phyloP scores from a whole-genome alignment of 768 basidiomycete species.

The Kondoa malvinella region DNA sequence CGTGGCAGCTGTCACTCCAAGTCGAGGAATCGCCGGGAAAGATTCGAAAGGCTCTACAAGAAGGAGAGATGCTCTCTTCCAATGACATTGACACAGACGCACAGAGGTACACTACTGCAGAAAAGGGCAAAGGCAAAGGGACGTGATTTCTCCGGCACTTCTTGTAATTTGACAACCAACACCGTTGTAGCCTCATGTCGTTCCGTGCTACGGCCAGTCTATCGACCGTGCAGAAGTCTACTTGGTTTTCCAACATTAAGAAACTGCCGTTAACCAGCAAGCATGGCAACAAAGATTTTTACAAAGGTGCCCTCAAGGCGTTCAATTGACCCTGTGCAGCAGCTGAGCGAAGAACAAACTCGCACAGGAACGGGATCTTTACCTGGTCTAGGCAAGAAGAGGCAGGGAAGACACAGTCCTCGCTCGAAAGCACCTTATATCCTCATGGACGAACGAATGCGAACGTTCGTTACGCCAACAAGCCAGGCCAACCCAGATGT shows the following conservation, averaged over 20 bases:
- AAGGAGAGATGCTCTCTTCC: background rate
- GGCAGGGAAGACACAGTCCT: slow-evolving; percentile 65
- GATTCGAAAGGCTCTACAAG: background rate
- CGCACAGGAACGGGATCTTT: slow-evolving; percentile 46
- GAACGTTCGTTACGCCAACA: slow-evolving; percentile 24
- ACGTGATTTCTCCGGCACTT: too few relatives aligned
- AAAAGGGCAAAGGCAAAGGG: background rate
- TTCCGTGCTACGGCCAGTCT: background rate
- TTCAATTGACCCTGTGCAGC: slow-evolving; percentile 62
- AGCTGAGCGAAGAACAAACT: slow-evolving; percentile 80
- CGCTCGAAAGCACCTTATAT: slow-evolving; percentile 35
- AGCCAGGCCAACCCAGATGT: background rate
- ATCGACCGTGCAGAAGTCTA: background rate
- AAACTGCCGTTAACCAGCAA: slow-evolving; percentile 68
- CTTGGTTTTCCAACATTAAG: background rate
- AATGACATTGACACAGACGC: background rate
- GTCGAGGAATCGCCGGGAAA: background rate
- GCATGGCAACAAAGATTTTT: slow-evolving; percentile 83
- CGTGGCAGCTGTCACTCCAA: background rate
- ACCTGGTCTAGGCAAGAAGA: slow-evolving; percentile 70
- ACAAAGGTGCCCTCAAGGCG: slow-evolving; percentile 87
- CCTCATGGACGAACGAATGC: slow-evolving; percentile 26
- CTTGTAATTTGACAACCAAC: too few relatives aligned
- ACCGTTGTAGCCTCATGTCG: background rate
- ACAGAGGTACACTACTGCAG: background rate